phyloP scores from a whole-genome alignment of 225 moss, liverwort and hornwort species.

The Pleurozium schreberi region DNA sequence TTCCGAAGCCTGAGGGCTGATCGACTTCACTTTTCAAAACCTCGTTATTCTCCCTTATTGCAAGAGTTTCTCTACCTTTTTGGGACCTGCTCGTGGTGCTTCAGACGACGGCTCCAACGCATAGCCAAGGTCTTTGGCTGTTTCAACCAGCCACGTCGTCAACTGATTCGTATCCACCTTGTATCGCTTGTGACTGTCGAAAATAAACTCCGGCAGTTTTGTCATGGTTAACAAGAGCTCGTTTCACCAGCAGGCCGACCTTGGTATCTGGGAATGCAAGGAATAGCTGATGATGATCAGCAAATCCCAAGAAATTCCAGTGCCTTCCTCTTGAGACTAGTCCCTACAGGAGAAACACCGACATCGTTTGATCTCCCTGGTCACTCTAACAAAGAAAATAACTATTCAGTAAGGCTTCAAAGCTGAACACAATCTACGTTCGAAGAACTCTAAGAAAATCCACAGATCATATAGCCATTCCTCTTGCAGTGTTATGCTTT shows the following conservation, averaged over 20 bases:
- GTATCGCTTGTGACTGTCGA: background rate
- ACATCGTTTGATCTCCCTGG: background rate
- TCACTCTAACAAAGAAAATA: background rate
- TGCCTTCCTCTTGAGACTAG: background rate
- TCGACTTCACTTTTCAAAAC: background rate
- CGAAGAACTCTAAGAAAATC: background rate
- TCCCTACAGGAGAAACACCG: background rate
- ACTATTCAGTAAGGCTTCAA: background rate
- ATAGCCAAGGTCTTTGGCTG: background rate
- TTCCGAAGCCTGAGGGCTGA: background rate
- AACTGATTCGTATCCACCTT: background rate
- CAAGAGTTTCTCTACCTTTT: background rate
- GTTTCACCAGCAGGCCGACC: slow-evolving; percentile 18
- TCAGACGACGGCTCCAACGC: background rate
- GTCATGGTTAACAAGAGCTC: background rate
- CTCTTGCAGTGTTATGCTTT: background rate
- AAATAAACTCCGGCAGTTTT: background rate
- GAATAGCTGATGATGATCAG: background rate
- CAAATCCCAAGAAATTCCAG: background rate
- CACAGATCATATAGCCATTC: background rate
- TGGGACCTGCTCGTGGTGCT: background rate
- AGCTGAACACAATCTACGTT: background rate
- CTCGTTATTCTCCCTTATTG: background rate
- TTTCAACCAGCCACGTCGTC: background rate
- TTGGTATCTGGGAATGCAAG: background rate